Percentiles rank a stretch among this genome's conserved stretches.
These are phyloP conservation scores for Arctium lappa DNA, from an alignment of 129 eudicot genomes.

Conservation along the genomic window DNA sequence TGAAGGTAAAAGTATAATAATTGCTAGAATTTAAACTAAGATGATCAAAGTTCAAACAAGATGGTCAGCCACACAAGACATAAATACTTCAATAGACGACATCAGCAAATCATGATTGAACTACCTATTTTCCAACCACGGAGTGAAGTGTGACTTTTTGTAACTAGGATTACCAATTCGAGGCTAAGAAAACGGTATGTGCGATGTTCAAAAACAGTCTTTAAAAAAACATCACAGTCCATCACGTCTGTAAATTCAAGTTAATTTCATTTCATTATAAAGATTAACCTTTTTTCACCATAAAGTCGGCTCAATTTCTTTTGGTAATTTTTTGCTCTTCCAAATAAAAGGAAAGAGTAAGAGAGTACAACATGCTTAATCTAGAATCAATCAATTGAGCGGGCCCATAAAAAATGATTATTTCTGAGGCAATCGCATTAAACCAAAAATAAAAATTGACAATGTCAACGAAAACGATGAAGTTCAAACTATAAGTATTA, in stretches of 20 bases:
- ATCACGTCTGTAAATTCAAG: not conserved
- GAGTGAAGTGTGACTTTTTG: constrained; percentile 10
- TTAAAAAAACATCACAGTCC: not conserved
- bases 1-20: not conserved
- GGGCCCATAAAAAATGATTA: not conserved
- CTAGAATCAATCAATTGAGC: not conserved
- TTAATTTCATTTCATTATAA: not conserved
- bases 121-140: not conserved
- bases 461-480: not conserved
- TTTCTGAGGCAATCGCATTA: not conserved
- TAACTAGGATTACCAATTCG: constrained; percentile 4
- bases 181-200: not conserved
- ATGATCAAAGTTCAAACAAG: constrained; percentile 5
- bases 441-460: not conserved
- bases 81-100: not conserved
- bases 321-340: not conserved
- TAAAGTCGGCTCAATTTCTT: not conserved
- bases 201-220: not conserved
- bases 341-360: not conserved
- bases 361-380: not conserved
- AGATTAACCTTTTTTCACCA: constrained; percentile 17
- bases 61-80: not conserved
- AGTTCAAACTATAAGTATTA: not conserved
- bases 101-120: constrained; percentile 12
- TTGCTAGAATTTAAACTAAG: not conserved